phyloP scores from a whole-genome alignment of 495 filamentous ascomycete genomes.

The Geoglossum glabrum region DNA sequence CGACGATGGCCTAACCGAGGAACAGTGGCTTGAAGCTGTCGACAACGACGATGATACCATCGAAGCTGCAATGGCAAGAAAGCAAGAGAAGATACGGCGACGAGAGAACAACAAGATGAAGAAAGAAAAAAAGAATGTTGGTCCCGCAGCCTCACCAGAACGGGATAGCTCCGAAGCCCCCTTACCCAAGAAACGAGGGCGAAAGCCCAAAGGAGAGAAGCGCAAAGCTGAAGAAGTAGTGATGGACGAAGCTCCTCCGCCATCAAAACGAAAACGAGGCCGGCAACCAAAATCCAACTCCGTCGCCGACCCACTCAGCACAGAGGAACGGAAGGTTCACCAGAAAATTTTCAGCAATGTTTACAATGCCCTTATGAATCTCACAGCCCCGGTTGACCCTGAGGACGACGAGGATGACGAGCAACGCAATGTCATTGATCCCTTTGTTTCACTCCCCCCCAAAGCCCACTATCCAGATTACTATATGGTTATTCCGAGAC shows the following conservation, averaged over 20 bases:
- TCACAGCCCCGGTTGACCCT: constrained; percentile 36
- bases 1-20: constrained; percentile 92
- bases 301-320: constrained; percentile 17
- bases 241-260: constrained; percentile 48
- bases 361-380: constrained; percentile 57
- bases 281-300: constrained; percentile 28
- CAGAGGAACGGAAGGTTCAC: constrained; percentile 37
- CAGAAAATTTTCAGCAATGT: constrained; percentile 56
- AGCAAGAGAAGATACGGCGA: constrained; percentile 62
- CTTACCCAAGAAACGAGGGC: constrained; percentile 45
- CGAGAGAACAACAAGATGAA: constrained; percentile 57
- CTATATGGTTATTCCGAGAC: constrained; percentile 75
- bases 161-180: constrained; percentile 63
- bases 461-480: constrained; percentile 80
- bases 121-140: constrained; percentile 23
- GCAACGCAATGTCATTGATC: constrained; percentile 54
- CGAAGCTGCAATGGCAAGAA: constrained; percentile 79
- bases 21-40: constrained; percentile 88
- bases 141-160: constrained; percentile 48
- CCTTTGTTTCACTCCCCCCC: constrained; percentile 81
- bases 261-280: constrained; percentile 64
- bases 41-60: constrained; percentile 89
- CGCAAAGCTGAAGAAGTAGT: constrained; percentile 61
- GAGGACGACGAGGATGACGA: constrained; percentile 39
- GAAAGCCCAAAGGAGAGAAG: constrained; percentile 59